Evolutionary conservation across 2,329 filamentous ascomycete genomes (phyloP).

Genomic region (Calonectria pteridis): DNA sequence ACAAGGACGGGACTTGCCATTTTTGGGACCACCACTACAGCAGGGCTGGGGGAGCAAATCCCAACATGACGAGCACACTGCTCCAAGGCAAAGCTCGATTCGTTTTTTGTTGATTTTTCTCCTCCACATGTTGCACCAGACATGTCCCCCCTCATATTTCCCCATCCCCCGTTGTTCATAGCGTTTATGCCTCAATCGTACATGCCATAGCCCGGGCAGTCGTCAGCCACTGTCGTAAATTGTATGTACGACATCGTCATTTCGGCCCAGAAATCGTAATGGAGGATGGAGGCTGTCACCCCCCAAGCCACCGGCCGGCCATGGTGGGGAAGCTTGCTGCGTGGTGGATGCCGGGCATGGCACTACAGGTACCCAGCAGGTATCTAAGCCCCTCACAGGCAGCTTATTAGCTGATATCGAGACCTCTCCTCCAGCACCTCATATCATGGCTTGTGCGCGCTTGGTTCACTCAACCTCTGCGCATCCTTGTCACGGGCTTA

Average conservation of each 20-base stretch:
- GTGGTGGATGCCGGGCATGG: slow-evolving; percentile 24
- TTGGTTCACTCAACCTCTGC: slow-evolving; percentile 15
- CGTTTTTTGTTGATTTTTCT: neutral
- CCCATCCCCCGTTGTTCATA: neutral
- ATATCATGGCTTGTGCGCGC: slow-evolving; percentile 27
- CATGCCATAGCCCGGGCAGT: neutral
- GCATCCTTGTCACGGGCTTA: slow-evolving; percentile 10
- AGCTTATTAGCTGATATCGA: slow-evolving; percentile 24
- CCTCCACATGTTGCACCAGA: neutral
- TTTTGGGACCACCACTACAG: slow-evolving; percentile 23
- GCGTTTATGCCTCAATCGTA: neutral
- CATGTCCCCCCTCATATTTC: neutral
- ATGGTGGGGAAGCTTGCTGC: slow-evolving; percentile 31
- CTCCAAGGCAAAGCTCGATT: neutral
- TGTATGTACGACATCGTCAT: slow-evolving; percentile 34
- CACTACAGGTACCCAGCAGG: slow-evolving; percentile 30
- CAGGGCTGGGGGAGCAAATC: neutral
- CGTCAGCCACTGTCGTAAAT: slow-evolving; percentile 23
- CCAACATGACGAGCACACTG: neutral
- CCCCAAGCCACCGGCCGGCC: slow-evolving; percentile 30
- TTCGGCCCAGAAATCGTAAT: slow-evolving; percentile 32
- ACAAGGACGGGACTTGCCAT: slow-evolving; percentile 8
- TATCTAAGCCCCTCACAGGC: slow-evolving; percentile 28
- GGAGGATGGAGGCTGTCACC: slow-evolving; percentile 27
- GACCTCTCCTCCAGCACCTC: slow-evolving; percentile 21